Conservation (phyloP, 371 early-diverging fungal species). For the Actinomucor elegans region DNA sequence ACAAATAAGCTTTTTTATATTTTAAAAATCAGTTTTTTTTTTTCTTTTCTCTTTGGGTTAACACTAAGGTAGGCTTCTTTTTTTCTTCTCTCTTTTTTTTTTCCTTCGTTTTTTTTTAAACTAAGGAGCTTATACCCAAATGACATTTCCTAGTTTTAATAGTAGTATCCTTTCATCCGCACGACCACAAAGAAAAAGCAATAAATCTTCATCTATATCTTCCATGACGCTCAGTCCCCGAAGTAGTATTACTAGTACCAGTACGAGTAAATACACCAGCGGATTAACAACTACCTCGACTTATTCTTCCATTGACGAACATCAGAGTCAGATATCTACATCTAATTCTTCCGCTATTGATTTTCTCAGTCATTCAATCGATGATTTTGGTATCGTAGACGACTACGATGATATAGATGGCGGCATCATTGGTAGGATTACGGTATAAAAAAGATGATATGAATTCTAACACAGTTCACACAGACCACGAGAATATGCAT, state of each 20-base stretch:
- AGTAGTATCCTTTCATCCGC: too few species aligned
- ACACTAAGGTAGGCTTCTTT: too few species aligned
- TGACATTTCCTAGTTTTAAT: too few species aligned
- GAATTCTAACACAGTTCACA: neutral
- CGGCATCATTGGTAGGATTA: conserved; percentile 25
- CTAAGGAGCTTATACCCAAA: too few species aligned
- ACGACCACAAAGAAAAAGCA: too few species aligned
- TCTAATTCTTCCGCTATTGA: conserved; percentile 10
- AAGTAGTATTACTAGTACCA: conserved; percentile 9
- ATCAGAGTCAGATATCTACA: neutral
- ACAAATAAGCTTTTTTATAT: too few species aligned
- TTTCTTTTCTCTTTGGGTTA: too few species aligned
- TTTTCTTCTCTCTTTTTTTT: too few species aligned
- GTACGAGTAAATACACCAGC: conserved; percentile 9
- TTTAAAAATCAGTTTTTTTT: too few species aligned
- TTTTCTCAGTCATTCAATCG: conserved; percentile 1
- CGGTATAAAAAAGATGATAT: neutral
- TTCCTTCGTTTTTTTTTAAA: too few species aligned
- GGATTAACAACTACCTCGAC: conserved; percentile 14
- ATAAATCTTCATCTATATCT: neutral
- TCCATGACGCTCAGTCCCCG: neutral
- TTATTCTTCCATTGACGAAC: conserved; percentile 7
- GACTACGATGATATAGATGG: conserved; percentile 26
- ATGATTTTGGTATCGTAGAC: conserved; percentile 9
- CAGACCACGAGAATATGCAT: conserved; percentile 40